Base-by-base conservation (phyloP, 2,329 filamentous ascomycete species). In the Huntiella bhutanensis region DNA sequence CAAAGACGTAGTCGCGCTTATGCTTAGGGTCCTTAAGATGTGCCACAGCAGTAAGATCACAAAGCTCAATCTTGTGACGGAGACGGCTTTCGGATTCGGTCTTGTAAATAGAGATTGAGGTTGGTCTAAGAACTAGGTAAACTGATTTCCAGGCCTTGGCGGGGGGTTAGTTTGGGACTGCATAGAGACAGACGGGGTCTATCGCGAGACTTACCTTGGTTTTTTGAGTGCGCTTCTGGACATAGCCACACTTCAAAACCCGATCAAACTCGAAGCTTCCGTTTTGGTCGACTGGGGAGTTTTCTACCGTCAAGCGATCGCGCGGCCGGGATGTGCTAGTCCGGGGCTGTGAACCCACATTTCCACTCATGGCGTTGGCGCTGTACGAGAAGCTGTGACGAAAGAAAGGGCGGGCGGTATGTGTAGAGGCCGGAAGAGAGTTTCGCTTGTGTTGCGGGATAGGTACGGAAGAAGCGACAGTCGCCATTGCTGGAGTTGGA, bases 211-310 rank as follows among this genome's bases (percentile, higher is more conserved):
- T 47, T 62, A 86, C 84, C 78, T 92, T 94, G 50, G 88, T 96
- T 67, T 88, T 94, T 55, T 87, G 81, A 13, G 86, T 92, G 54
- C 88, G 77, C 63, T 93, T 93, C 57, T 82, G 73, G 35, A 94
- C 77, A 54, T 80, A 81, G 49, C 88, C 87, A 48, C 80, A 77
- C 65, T 93, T 96, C 60, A 96, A 73, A 47, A 96, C 83, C 43
- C 86, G 80, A 61, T 98, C 91, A 57, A 92, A 93, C 57, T 91
- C 87, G 60, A 94, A 98, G 61, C 85, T 91, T 52, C 91, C 91
- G 61, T 93, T 87, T 61, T 93, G 80, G 58, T 88, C 93, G 52
- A 96, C 85, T 4, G 86, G 84, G 28, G 84, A 91, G 12, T 77
- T 69, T 53, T 82, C 76, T 38, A 80, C 58, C 19, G 59, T 55